Base-by-base conservation (phyloP, 179 eudicot species). In the Amaranthus tricolor region DNA sequence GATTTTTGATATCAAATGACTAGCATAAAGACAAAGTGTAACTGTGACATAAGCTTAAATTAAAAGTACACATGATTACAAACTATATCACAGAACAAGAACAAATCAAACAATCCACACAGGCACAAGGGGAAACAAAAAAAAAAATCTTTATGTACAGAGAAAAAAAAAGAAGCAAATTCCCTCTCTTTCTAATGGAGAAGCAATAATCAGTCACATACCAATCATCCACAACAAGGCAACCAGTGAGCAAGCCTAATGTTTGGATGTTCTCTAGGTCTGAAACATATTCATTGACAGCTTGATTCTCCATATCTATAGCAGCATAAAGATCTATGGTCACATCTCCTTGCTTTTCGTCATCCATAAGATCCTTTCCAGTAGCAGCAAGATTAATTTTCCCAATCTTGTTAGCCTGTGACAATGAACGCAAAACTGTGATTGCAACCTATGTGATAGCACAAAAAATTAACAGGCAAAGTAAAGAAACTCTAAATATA, bases 311-410 rank as follows among this genome's bases (percentile, higher is more conserved):
- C 88, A 89, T 75, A 83, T 96, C 99, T 74, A 94, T 70, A 69
- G 99, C 94, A 85, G 93, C 74, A 83, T 79, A 94, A 74, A 96
- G 94, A 87, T 96, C 98, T 66, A 91, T 82, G 7, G 96, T 94
- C 53, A 96, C 97, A 71, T 93, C 99, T 78, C 98, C 99, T 81
- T 79, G 97, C 83, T 96, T 96, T 71, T 96, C 99, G 64, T 96
- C 99, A 72, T 96, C 99, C 99, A 96, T 96, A 63, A 96, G 97
- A 83, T 96, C 99, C 85, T 93, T 96, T 24, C 99, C 99, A 14
- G 97, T 96, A 16, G 99, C 99, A 84, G 99, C 99, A 67, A 96
- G 96, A 82, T 96, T 96, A 62, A 96, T 93, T 81, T 90, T 96
- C 24, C 99, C 99, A 79, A 96, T 96, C 84, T 84, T 96, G 79